phyloP scores from a whole-genome alignment of 768 basidiomycete genomes.

The Boletus speciosus region DNA sequence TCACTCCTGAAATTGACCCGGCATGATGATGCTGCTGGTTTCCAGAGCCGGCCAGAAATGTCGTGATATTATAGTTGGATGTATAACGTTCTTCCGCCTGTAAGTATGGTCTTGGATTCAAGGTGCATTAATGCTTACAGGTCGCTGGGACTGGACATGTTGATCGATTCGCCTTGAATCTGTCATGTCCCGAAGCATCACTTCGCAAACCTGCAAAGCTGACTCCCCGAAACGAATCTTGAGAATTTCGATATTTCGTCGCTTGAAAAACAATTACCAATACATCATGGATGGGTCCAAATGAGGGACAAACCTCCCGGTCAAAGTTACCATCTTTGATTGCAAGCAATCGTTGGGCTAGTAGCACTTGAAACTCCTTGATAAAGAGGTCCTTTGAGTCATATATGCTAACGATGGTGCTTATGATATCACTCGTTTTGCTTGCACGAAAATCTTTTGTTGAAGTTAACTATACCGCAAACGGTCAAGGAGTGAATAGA shows the following conservation, averaged over 20 bases:
- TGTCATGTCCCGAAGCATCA: slow-evolving; percentile 97
- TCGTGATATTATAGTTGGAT: slow-evolving; percentile 87
- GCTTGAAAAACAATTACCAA: slow-evolving; percentile 41
- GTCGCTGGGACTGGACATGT: slow-evolving; percentile 74
- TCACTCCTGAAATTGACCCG: slow-evolving; percentile 80
- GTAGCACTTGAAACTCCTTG: slow-evolving; percentile 88
- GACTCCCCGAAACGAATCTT: slow-evolving; percentile 95
- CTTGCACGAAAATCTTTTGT: slow-evolving; percentile 82
- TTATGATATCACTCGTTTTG: slow-evolving; percentile 90
- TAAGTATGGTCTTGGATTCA: slow-evolving; percentile 4
- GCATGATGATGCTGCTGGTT: slow-evolving; percentile 69
- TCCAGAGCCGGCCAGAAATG: slow-evolving; percentile 94
- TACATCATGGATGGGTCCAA: neutral
- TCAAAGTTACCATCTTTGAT: slow-evolving; percentile 80
- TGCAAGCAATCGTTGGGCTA: slow-evolving; percentile 81
- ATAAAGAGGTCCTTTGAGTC: slow-evolving; percentile 96
- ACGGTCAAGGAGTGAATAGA: neutral
- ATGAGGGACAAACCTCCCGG: slow-evolving; percentile 43
- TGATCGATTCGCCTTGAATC: slow-evolving; percentile 88
- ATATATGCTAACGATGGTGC: slow-evolving; percentile 95
- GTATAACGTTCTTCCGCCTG: slow-evolving; percentile 56
- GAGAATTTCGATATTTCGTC: slow-evolving; percentile 88
- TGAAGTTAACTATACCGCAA: neutral
- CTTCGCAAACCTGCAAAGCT: slow-evolving; percentile 91
- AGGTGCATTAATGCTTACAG: slow-evolving; percentile 40